Conservation (phyloP, 495 filamentous ascomycete species). For the Hypoxylon intermedium region DNA sequence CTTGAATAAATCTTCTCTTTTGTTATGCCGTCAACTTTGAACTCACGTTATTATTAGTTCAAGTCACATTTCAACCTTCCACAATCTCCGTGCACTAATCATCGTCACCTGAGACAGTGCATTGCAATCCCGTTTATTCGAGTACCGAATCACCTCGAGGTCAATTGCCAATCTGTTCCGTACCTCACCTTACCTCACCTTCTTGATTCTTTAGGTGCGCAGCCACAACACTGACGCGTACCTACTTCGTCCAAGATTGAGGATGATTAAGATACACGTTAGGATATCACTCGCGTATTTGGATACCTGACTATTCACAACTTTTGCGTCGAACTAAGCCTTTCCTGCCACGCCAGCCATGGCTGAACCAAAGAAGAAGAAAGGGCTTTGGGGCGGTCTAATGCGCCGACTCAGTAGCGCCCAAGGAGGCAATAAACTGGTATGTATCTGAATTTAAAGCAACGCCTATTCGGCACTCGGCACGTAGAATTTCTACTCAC, state of each 20-base stretch:
- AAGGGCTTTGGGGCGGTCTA: slow-evolving; percentile 47
- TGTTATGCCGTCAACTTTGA: slow-evolving; percentile 7
- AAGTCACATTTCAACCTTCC: slow-evolving; percentile 5
- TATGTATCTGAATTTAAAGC: slow-evolving; percentile 26
- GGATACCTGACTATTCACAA: slow-evolving; percentile 19
- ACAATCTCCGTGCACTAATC: neutral
- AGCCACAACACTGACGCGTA: slow-evolving; percentile 42
- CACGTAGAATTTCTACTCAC: slow-evolving; percentile 17
- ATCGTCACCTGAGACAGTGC: slow-evolving; percentile 16
- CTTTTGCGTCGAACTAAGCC: slow-evolving; percentile 25
- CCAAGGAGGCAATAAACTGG: slow-evolving; percentile 41
- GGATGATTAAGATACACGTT: slow-evolving; percentile 33
- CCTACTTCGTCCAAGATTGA: slow-evolving; percentile 21
- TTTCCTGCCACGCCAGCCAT: slow-evolving; percentile 30
- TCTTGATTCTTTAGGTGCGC: slow-evolving; percentile 21
- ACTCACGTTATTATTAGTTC: slow-evolving; percentile 1
- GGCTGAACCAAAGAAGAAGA: slow-evolving; percentile 49
- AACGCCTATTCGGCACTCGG: neutral
- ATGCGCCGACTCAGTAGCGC: slow-evolving; percentile 47
- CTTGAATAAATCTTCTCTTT: slow-evolving; percentile 15
- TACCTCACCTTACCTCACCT: neutral
- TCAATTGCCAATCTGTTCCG: slow-evolving; percentile 26
- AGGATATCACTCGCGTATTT: slow-evolving; percentile 16
- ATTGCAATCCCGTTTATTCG: slow-evolving; percentile 1
- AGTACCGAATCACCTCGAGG: slow-evolving; percentile 6